phyloP scores from a whole-genome alignment of 352 stramenopile genomes.

The Pythium grandisporangium region DNA sequence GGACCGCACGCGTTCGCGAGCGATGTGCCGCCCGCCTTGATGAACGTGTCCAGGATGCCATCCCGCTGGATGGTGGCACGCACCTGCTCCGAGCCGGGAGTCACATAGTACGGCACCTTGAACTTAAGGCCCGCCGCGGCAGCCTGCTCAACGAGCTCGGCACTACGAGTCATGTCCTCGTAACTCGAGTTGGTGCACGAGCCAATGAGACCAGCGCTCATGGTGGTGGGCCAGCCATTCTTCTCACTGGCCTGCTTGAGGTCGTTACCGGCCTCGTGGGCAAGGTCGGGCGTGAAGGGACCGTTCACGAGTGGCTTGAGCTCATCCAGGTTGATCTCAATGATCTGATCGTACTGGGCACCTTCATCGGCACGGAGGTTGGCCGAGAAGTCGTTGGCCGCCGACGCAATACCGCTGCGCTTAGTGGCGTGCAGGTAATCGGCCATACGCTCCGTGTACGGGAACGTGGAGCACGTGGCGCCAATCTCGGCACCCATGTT shows the following conservation, averaged over 20 bases:
- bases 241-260: slow-evolving; percentile 66
- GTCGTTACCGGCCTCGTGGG: slow-evolving; percentile 64
- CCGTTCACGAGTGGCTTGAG: slow-evolving; percentile 90
- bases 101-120: slow-evolving; percentile 90
- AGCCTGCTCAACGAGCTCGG: slow-evolving; percentile 84
- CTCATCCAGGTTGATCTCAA: slow-evolving; percentile 89
- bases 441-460: slow-evolving; percentile 88
- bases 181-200: slow-evolving; percentile 95
- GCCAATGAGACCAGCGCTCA: slow-evolving; percentile 89
- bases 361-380: slow-evolving; percentile 87
- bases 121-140: slow-evolving; percentile 81
- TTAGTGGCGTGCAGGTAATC: slow-evolving; percentile 89
- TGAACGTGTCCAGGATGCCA: slow-evolving; percentile 87
- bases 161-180: slow-evolving; percentile 90
- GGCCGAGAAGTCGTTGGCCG: slow-evolving; percentile 78
- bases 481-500: slow-evolving; percentile 95
- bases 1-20: slow-evolving; percentile 91
- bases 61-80: slow-evolving; percentile 89
- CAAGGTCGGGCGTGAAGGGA: slow-evolving; percentile 90
- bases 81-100: slow-evolving; percentile 89
- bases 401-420: slow-evolving; percentile 83
- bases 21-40: slow-evolving; percentile 79
- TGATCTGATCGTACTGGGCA: slow-evolving; percentile 90
- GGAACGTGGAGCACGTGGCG: slow-evolving; percentile 91
- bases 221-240: slow-evolving; percentile 86